Evolutionary conservation across 1,139 yeast species (phyloP).

Genomic region (Hyphopichia burtonii): DNA sequence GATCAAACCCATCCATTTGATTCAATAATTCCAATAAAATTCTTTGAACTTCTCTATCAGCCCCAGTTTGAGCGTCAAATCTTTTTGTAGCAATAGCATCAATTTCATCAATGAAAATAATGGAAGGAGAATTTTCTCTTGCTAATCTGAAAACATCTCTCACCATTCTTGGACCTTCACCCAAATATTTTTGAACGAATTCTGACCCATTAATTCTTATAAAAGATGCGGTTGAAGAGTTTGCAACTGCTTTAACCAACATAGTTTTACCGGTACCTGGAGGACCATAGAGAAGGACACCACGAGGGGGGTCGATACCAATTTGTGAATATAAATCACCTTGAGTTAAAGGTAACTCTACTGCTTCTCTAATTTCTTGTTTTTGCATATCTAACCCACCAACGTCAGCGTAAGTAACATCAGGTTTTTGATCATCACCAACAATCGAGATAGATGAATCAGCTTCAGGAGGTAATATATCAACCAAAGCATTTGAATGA

Average conservation of each 20-base stretch:
- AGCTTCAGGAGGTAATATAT: slow-evolving; percentile 97
- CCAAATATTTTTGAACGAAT: slow-evolving; percentile 95
- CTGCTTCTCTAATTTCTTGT: slow-evolving; percentile 98
- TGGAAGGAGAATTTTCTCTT: slow-evolving; percentile 94
- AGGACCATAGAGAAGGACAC: slow-evolving; percentile 95
- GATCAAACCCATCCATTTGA: slow-evolving; percentile 99
- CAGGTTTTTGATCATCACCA: slow-evolving; percentile 92
- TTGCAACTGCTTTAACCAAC: slow-evolving; percentile 98
- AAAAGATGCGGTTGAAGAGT: slow-evolving; percentile 91
- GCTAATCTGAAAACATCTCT: slow-evolving; percentile 97
- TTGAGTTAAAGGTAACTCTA: slow-evolving; percentile 93
- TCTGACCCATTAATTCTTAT: slow-evolving; percentile 98
- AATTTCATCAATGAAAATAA: slow-evolving; percentile 95
- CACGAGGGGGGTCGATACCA: slow-evolving; percentile 99
- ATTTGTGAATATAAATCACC: slow-evolving; percentile 95
- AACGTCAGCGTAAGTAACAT: slow-evolving; percentile 86
- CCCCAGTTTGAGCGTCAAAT: slow-evolving; percentile 99
- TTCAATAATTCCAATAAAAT: slow-evolving; percentile 91
- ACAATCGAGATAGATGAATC: slow-evolving; percentile 94
- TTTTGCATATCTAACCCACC: slow-evolving; percentile 99
- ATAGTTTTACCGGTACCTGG: slow-evolving; percentile 99
- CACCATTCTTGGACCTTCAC: slow-evolving; percentile 99
- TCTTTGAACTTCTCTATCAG: slow-evolving; percentile 99
- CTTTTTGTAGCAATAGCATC: slow-evolving; percentile 99
- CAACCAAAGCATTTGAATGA: slow-evolving; percentile 96